phyloP scores from a whole-genome alignment of 106 monocot species.

The Dactylorhiza incarnata region DNA sequence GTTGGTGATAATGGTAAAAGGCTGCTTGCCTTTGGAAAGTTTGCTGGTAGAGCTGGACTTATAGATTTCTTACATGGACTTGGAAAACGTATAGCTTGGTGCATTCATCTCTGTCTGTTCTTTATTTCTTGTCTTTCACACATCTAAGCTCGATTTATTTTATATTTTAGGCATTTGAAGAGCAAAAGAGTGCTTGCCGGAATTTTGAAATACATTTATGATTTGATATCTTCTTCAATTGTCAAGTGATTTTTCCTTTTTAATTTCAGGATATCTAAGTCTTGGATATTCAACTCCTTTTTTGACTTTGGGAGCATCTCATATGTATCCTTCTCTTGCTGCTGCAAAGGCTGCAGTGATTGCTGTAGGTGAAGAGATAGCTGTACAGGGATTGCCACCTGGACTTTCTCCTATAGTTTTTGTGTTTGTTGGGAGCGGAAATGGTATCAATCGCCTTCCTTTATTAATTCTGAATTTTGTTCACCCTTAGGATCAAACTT shows the following conservation, averaged over 20 bases:
- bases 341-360: slow-evolving; percentile 96
- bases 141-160: neutral
- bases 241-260: neutral
- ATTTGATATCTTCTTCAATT: neutral
- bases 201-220: neutral
- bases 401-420: slow-evolving; percentile 83
- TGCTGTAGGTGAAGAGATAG: slow-evolving; percentile 94
- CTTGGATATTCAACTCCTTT: slow-evolving; percentile 98
- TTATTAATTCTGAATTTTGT: neutral
- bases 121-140: neutral
- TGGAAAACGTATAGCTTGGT: slow-evolving; percentile 56
- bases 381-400: slow-evolving; percentile 65
- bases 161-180: neutral
- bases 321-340: slow-evolving; percentile 93
- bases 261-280: slow-evolving; percentile 72
- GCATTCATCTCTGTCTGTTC: neutral
- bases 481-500: neutral
- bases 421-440: slow-evolving; percentile 92
- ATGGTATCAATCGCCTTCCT: slow-evolving; percentile 41
- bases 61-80: slow-evolving; percentile 90
- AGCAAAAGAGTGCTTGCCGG: neutral
- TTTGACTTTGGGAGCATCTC: slow-evolving; percentile 79
- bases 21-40: slow-evolving; percentile 91
- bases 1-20: slow-evolving; percentile 82
- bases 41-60: slow-evolving; percentile 95